Conservation (phyloP, 257 asterid species). For the Solanum habrochaites region DNA sequence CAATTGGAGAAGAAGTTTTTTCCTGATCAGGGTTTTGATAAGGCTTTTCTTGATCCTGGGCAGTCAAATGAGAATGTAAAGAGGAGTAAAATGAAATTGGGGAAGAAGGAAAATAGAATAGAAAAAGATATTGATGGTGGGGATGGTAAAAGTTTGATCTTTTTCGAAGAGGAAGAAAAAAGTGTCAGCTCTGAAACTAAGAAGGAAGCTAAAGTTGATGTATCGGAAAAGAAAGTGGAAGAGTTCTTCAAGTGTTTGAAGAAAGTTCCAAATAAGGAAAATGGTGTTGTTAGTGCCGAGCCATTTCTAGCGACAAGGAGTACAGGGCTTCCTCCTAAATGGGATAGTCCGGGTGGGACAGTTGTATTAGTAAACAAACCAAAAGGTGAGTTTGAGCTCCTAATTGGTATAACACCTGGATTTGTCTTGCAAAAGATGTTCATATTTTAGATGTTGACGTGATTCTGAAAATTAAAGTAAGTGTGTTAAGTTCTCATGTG, state of each 20-base stretch:
- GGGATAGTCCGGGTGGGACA: slow-evolving; percentile 89
- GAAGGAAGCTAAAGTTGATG: slow-evolving; percentile 28
- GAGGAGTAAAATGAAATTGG: slow-evolving; percentile 15
- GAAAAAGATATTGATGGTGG: background rate
- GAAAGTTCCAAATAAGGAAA: slow-evolving; percentile 57
- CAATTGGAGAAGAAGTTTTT: slow-evolving; percentile 91
- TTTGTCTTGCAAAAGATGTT: background rate
- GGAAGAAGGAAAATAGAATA: background rate
- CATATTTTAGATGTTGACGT: background rate
- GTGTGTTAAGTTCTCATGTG: background rate
- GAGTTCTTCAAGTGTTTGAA: slow-evolving; percentile 94
- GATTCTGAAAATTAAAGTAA: background rate
- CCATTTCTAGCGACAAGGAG: slow-evolving; percentile 76
- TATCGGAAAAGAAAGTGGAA: slow-evolving; percentile 84
- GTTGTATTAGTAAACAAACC: slow-evolving; percentile 88
- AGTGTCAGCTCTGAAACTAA: slow-evolving; percentile 6
- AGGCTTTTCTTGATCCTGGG: slow-evolving; percentile 84
- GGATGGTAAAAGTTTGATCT: slow-evolving; percentile 44
- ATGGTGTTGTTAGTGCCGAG: slow-evolving; percentile 20
- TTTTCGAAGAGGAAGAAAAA: slow-evolving; percentile 39
- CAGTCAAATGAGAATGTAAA: slow-evolving; percentile 17
- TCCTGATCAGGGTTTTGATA: slow-evolving; percentile 90
- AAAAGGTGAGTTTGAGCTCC: slow-evolving; percentile 40
- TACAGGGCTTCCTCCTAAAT: slow-evolving; percentile 78
- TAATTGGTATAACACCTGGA: background rate